phyloP scores from a whole-genome alignment of 2,329 filamentous ascomycete genomes.

The Ophiostoma quercus region DNA sequence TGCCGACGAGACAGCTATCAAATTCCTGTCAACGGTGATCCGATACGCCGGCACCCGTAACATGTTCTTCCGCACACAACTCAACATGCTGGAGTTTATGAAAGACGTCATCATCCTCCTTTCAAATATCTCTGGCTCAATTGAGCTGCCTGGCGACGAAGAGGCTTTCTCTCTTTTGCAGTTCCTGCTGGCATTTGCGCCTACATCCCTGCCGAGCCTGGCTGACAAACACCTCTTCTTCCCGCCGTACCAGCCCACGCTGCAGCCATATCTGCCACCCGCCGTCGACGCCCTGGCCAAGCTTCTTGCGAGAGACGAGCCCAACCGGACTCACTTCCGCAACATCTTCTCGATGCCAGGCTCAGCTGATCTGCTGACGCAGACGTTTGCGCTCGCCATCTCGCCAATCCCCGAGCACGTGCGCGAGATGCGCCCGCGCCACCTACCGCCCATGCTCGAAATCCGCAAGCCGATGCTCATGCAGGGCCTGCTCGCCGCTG shows the following conservation, averaged over 20 bases:
- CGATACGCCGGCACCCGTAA: slow-evolving; percentile 83
- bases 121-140: slow-evolving; percentile 76
- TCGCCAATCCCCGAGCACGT: slow-evolving; percentile 70
- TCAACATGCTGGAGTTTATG: slow-evolving; percentile 92
- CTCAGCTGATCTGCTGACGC: slow-evolving; percentile 71
- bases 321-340: slow-evolving; percentile 80
- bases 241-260: slow-evolving; percentile 68
- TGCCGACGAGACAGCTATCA: slow-evolving; percentile 71
- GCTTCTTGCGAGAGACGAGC: slow-evolving; percentile 84
- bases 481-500: slow-evolving; percentile 84
- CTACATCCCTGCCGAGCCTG: slow-evolving; percentile 62
- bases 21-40: slow-evolving; percentile 77
- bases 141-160: slow-evolving; percentile 79
- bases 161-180: slow-evolving; percentile 82
- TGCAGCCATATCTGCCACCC: slow-evolving; percentile 83
- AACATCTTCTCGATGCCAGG: slow-evolving; percentile 69
- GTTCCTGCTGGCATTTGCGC: slow-evolving; percentile 86
- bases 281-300: slow-evolving; percentile 90
- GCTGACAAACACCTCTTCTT: slow-evolving; percentile 63
- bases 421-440: slow-evolving; percentile 48
- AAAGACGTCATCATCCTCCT: slow-evolving; percentile 87
- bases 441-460: slow-evolving; percentile 65
- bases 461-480: slow-evolving; percentile 82
- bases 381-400: slow-evolving; percentile 80
- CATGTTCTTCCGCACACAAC: slow-evolving; percentile 73